Percentiles rank a stretch among this genome's conserved stretches.
Evolutionary conservation across 2,329 filamentous ascomycete species (phyloP).

Genomic region (Elsinoe fawcettii): DNA sequence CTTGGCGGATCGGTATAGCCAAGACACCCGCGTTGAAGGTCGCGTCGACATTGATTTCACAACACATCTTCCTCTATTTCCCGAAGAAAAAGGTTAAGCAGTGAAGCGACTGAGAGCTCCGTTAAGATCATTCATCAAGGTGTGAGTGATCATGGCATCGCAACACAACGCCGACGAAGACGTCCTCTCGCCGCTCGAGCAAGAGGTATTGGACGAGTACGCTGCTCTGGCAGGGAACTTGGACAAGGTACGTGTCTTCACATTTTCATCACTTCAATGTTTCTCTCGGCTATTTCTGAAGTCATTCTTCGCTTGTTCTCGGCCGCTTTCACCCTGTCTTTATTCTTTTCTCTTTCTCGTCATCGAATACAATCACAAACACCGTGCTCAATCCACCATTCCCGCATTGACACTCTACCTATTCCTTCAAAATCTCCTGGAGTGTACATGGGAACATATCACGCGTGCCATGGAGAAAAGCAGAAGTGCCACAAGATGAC

Average conservation of each 20-base stretch:
- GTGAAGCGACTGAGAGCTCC: no score
- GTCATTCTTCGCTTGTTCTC: no score
- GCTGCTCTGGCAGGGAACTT: conserved; percentile 79
- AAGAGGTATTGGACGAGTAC: conserved; percentile 93
- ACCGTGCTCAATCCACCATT: no score
- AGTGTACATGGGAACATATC: not conserved
- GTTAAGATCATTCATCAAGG: no score
- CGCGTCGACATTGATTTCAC: not conserved
- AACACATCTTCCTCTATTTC: no score
- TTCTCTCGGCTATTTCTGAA: no score
- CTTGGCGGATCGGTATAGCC: conserved; percentile 4
- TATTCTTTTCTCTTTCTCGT: no score
- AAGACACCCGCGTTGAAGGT: not conserved
- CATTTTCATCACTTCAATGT: not conserved
- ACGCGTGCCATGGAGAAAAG: not conserved
- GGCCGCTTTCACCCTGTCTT: no score
- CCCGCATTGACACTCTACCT: no score
- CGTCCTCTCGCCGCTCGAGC: conserved; percentile 67
- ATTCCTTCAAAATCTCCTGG: no score
- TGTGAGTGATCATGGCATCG: conserved; percentile 7
- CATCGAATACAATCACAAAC: no score
- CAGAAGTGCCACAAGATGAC: not conserved
- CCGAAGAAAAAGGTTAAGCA: no score
- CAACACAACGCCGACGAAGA: conserved; percentile 22
- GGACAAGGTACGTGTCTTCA: conserved; percentile 61